Base-by-base conservation (phyloP, 176 grass and related monocot species). In the Musa schizocarpa region DNA sequence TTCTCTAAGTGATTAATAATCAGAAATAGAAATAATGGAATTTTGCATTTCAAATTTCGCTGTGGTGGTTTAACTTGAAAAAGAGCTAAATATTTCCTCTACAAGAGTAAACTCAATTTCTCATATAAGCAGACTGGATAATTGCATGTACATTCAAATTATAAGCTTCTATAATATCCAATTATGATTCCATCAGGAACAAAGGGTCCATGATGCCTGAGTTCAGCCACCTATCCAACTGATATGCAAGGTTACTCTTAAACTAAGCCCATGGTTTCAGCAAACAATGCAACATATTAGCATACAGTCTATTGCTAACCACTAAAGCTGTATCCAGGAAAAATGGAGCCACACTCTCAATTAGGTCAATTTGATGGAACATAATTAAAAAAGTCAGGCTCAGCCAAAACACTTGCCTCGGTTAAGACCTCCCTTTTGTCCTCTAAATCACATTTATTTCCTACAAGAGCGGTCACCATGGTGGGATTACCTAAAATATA, bases 401-500 rank as follows among this genome's bases (percentile, higher is more conserved):
- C 17, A 55, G 34, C 48, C 50, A 55, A 19, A 11, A 27, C 48
- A 79, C 64, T 79, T 79, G 52, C 77, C 77, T 79, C 77, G 20
- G 24, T 59, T 55, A 26, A 21, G 1, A 79, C 77, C 65, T 19
- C 58, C 64, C 77, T 54, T 69, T 79, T 79, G 19, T 79, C 77
- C 11, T 69, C 77, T 29, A 79, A 70, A 59, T 79, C 77, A 69
- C 63, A 53, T 79, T 79, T 79, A 69, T 79, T 79, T 27, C 77
- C 77, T 3, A 65, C 77, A 69, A 79, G 64, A 57, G 65, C 64
- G 23, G 19, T 79, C 52, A 79, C 77, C 65, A 70, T 70, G 20
- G 49, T 58, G 11, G 77, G 53, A 79, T 79, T 79, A 23, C 65
- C 77, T 79, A 29, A 13, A 77, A 63, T 24, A 19, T 13, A 43